These are phyloP conservation scores for Peribolospora baueri DNA, from an alignment of 768 basidiomycete species.

Conservation along the genomic window DNA sequence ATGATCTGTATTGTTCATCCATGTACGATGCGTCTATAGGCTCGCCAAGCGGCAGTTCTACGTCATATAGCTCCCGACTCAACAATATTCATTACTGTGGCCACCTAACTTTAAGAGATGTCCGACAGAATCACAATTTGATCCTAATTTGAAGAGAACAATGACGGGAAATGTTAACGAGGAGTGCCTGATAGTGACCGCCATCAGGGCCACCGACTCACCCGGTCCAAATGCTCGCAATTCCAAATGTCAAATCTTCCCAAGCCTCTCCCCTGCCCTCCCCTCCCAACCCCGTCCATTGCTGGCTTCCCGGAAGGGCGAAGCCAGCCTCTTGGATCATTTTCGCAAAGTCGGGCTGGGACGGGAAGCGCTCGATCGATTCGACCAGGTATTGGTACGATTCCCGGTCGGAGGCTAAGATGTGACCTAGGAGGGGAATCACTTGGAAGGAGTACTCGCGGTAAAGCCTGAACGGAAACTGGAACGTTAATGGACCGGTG, in stretches of 20 bases:
- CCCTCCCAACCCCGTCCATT: constrained; percentile 17
- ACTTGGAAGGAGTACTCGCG: constrained; percentile 88
- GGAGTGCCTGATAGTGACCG: no score
- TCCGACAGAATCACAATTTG: no score
- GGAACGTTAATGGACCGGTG: background rate
- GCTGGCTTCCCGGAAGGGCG: constrained; percentile 19
- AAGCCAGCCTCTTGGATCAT: constrained; percentile 79
- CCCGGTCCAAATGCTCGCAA: constrained; percentile 45
- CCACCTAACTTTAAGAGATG: no score
- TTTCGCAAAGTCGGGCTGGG: constrained; percentile 59
- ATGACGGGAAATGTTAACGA: no score
- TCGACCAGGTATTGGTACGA: constrained; percentile 93
- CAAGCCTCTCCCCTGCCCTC: constrained; percentile 30
- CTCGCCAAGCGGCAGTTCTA: no score
- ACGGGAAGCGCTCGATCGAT: constrained; percentile 80
- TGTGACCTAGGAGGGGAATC: constrained; percentile 84
- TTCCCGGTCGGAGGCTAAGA: constrained; percentile 76
- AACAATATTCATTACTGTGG: no score
- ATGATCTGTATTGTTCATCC: no score
- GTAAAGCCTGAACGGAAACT: constrained; percentile 25
- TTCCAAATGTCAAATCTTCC: constrained; percentile 61
- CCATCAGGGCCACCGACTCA: constrained; percentile 41
- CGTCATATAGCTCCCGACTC: no score
- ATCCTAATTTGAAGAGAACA: no score
- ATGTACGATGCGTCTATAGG: no score